Conservation (phyloP, 1,284 basidiomycete species). For the Xerocomus subilludens region DNA sequence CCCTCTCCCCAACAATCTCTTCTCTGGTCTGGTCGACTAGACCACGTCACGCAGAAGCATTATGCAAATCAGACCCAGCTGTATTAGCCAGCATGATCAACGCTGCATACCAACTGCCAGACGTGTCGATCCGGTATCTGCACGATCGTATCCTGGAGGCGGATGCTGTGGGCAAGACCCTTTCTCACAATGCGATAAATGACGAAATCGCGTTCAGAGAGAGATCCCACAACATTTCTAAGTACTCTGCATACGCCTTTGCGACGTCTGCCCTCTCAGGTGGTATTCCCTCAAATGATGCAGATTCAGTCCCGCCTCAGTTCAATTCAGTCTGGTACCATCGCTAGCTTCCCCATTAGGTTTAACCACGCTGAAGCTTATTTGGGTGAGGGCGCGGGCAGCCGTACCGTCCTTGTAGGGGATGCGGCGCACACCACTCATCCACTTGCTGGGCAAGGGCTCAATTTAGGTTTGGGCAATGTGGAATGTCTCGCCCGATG, state of each 20-base stretch:
- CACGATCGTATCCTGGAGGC: conserved; percentile 71
- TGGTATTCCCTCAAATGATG: conserved; percentile 72
- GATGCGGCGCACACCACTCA: conserved; percentile 98
- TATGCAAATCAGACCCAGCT: conserved; percentile 74
- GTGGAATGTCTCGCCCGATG: conserved; percentile 75
- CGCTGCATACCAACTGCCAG: conserved; percentile 90
- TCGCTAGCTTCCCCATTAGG: conserved; percentile 91
- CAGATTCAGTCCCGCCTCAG: conserved; percentile 77
- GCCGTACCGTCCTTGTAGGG: conserved; percentile 89
- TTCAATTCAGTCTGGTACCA: conserved; percentile 77
- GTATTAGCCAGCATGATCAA: conserved; percentile 86
- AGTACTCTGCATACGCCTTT: conserved; percentile 71
- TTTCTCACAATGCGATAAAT: conserved; percentile 61
- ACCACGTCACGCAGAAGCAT: conserved; percentile 78
- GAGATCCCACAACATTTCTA: conserved; percentile 69
- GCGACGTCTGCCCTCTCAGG: conserved; percentile 49
- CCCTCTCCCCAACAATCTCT: conserved; percentile 79
- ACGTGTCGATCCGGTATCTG: conserved; percentile 77
- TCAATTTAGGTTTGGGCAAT: conserved; percentile 94
- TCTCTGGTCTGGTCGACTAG: conserved; percentile 97
- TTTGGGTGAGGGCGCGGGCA: conserved; percentile 73
- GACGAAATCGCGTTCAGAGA: conserved; percentile 78
- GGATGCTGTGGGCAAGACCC: conserved; percentile 56
- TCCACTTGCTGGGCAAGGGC: conserved; percentile 96
- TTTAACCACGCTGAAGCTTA: conserved; percentile 92